These are phyloP conservation scores for Eimeria falciformis DNA, from an alignment of 169 alveolate genomes.

Conservation along the genomic window DNA sequence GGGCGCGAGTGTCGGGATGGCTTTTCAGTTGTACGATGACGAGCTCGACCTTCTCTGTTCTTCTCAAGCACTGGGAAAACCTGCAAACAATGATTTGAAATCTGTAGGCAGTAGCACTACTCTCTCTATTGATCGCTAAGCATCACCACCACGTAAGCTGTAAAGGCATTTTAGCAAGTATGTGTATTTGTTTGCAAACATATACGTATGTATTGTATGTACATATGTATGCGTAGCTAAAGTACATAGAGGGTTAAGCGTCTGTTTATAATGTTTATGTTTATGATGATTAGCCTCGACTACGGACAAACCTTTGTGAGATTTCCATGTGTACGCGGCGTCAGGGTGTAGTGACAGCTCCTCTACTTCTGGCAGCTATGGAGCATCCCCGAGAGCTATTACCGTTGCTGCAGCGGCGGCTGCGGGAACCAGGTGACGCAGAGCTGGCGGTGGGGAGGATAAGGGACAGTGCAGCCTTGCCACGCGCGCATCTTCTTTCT, in stretches of 20 bases:
- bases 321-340: too few relatives aligned
- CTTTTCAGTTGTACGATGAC: constrained; percentile 92
- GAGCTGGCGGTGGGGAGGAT: neutral
- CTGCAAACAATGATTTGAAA: constrained; percentile 86
- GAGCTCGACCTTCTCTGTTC: constrained; percentile 85
- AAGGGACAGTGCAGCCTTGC: constrained; percentile 35
- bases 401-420: neutral
- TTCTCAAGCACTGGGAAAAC: constrained; percentile 85
- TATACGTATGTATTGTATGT: too few relatives aligned
- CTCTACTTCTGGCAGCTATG: constrained; percentile 79
- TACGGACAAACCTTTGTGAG: too few relatives aligned
- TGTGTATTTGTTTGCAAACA: too few relatives aligned
- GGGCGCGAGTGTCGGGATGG: constrained; percentile 92
- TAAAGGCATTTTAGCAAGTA: too few relatives aligned
- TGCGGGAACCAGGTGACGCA: constrained; percentile 11
- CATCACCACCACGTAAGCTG: too few relatives aligned
- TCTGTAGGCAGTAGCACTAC: constrained; percentile 24
- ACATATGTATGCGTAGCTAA: too few relatives aligned
- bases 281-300: neutral
- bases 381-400: constrained; percentile 43
- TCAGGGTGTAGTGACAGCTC: constrained; percentile 86
- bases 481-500: constrained; percentile 47
- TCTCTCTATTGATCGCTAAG: too few relatives aligned
- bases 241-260: too few relatives aligned
- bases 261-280: neutral